A percentile compares a stretch with the other conserved stretches of the same genome.
Evolutionary conservation across 176 grass and related monocot genomes (phyloP).

Genomic region (Ensete ventricosum): DNA sequence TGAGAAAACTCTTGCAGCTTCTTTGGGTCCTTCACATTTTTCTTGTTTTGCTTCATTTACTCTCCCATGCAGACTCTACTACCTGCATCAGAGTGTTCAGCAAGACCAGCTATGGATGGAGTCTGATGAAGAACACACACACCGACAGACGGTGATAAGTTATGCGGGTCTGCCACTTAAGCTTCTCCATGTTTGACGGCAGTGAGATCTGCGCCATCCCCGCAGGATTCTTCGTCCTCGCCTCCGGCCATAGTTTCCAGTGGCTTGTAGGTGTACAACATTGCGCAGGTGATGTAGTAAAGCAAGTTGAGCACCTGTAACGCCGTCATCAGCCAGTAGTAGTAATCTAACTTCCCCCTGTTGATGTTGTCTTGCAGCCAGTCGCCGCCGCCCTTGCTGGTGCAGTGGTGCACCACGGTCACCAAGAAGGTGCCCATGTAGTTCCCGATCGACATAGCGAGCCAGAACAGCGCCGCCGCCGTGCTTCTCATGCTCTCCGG

Average conservation of each 20-base stretch:
- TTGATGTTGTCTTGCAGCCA: conserved; percentile 95
- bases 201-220: conserved; percentile 36
- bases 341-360: conserved; percentile 62
- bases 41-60: neutral
- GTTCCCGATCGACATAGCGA: conserved; percentile 51
- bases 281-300: conserved; percentile 54
- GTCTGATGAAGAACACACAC: neutral
- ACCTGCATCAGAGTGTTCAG: neutral
- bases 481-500: conserved; percentile 88
- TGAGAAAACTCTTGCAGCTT: neutral
- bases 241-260: conserved; percentile 26
- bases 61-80: neutral
- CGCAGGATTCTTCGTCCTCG: conserved; percentile 39
- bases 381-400: conserved; percentile 33
- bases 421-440: conserved; percentile 69
- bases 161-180: neutral
- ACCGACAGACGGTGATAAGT: neutral
- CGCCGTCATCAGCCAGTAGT: conserved; percentile 72
- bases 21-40: neutral
- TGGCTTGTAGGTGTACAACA: conserved; percentile 63
- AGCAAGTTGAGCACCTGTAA: conserved; percentile 59
- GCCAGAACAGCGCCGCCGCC: conserved; percentile 72
- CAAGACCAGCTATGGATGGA: neutral
- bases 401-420: conserved; percentile 48
- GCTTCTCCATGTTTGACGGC: conserved; percentile 1